Evolutionary conservation across 2,329 filamentous ascomycete species (phyloP), one percentile per base, ranked within the genome.

Genomic region (Zymoseptoria crescenta): DNA sequence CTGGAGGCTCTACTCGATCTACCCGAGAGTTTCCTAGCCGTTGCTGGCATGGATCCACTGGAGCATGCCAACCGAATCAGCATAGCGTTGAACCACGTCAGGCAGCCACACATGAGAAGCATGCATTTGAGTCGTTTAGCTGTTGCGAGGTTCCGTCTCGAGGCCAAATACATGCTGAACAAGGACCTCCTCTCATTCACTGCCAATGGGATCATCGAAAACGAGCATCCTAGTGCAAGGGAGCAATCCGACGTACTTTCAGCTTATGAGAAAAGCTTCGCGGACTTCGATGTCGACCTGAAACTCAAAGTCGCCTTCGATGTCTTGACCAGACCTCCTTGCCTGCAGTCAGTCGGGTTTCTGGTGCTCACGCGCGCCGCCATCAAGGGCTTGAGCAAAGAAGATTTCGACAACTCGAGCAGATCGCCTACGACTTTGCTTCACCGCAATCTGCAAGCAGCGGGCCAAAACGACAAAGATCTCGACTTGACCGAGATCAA

Each of bases 301-400:
- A 30, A 30, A n/a, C 27, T 52, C 2, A 4, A 45, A 6, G 35
- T 45, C 35, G 35, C 35, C 13, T 45, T 45, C 10, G 35, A 45
- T 45, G 35, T 45, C 35, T 45, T 45, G 35, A 45, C 35, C 35
- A 45, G 16, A 16, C 35, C 16, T 45, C 35, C 16, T 45, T 45
- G 35, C 35, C 35, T 45, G n/a, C 16, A 45, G 7, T 45, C 35
- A 45, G 13, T 45, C n/a, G 35, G 35, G 13, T 45, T 45, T 7
- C 35, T 45, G 16, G 16, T 45, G 16, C 35, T 45, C 13, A 13
- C 13, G 3, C 35, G 35, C 35, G 30, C 45, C 6, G 54, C 49
- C 10, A 52, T 53, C 24, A 55, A 41, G 52, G 21, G 35, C n/a
- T 52, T 60, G 55, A 54, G 16, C 16, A 54, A 55, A 10, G 58